Conservation (phyloP, 2,329 filamentous ascomycete genomes). For the Fusarium anguioides region DNA sequence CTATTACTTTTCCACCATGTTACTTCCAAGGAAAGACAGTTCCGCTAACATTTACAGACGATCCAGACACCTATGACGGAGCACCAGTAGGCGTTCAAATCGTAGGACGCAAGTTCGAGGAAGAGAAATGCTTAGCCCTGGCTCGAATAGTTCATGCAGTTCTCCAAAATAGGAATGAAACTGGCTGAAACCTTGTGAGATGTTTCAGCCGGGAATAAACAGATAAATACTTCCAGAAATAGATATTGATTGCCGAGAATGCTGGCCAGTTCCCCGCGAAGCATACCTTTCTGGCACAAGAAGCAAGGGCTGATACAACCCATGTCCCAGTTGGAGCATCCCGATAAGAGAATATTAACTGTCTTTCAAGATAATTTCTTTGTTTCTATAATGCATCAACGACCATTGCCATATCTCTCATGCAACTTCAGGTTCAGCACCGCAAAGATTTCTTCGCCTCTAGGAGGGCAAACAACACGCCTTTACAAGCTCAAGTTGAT, state of each 20-base stretch:
- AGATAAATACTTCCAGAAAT: neutral
- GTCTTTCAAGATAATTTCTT: no score
- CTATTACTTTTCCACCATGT: no score
- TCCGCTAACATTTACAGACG: constrained; percentile 7
- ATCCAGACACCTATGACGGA: constrained; percentile 6
- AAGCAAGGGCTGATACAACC: no score
- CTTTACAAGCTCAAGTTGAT: neutral
- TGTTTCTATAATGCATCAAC: no score
- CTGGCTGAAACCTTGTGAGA: no score
- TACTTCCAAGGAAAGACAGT: no score
- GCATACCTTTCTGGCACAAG: neutral
- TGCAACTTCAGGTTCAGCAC: no score
- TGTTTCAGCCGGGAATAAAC: neutral
- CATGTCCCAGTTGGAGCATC: no score
- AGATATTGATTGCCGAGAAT: neutral
- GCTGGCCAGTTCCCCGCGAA: neutral
- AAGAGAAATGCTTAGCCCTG: constrained; percentile 30
- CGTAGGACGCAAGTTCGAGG: constrained; percentile 28
- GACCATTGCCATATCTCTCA: no score
- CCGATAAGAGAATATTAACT: no score
- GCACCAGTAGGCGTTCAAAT: constrained; percentile 33
- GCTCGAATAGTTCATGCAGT: neutral
- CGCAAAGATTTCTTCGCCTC: no score
- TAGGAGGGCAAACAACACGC: neutral
- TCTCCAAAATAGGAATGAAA: neutral